phyloP scores from a whole-genome alignment of 768 basidiomycete species.

The Tephrocybe rancida region DNA sequence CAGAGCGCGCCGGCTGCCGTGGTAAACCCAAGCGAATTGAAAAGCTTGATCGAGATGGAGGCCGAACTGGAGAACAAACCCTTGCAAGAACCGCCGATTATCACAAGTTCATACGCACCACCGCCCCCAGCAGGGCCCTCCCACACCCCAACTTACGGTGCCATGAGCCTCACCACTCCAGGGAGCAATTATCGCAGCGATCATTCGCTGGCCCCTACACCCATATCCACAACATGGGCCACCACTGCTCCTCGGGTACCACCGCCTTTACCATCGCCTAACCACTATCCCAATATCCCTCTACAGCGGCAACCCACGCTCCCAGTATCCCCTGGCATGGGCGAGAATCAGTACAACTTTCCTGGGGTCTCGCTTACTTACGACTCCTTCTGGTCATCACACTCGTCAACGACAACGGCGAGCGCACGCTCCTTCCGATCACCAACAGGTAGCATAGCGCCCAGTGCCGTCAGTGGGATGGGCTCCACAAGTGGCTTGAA shows the following conservation, averaged over 20 bases:
- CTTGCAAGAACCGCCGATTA: not conserved
- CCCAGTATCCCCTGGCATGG: conserved; percentile 8
- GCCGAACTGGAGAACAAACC: conserved; percentile 15
- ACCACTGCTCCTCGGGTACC: conserved; percentile 3
- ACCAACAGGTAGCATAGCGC: conserved; percentile 11
- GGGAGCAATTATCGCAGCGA: conserved; percentile 1
- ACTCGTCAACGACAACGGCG: conserved; percentile 33
- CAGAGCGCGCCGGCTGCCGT: not conserved
- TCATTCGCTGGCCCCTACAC: not conserved
- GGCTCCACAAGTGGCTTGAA: not conserved
- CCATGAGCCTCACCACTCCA: not conserved
- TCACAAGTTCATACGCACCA: conserved; percentile 4
- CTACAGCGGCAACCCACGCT: conserved; percentile 11
- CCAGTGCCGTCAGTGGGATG: not conserved
- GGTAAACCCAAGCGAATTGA: conserved; percentile 2
- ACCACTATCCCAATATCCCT: conserved; percentile 13
- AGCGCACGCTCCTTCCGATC: conserved; percentile 19
- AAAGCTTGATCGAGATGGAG: conserved; percentile 15
- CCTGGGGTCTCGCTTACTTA: conserved; percentile 48
- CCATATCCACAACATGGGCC: conserved; percentile 11
- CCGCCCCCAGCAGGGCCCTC: conserved; percentile 6
- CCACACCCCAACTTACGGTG: not conserved
- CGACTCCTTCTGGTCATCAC: conserved; percentile 66
- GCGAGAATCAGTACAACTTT: conserved; percentile 27
- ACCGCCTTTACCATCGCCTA: conserved; percentile 7